Conservation (phyloP, 2,329 filamentous ascomycete species). For the Alternaria gaisen region DNA sequence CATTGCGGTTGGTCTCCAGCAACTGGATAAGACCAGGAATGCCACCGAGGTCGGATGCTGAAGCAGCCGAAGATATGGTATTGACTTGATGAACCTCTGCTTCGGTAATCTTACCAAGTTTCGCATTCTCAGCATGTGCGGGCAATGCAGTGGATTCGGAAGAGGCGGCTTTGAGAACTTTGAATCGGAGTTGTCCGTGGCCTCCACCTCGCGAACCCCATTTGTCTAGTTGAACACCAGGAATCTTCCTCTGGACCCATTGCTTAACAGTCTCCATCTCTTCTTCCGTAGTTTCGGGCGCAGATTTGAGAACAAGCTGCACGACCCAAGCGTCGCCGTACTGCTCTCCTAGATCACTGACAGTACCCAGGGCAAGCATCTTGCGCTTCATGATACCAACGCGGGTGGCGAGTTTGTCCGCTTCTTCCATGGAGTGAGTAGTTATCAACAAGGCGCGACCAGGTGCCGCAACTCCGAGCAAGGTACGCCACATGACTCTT, state of each 20-base stretch:
- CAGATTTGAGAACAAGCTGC: slow-evolving; percentile 78
- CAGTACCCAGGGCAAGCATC: slow-evolving; percentile 86
- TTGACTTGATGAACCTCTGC: slow-evolving; percentile 35
- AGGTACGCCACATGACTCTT: slow-evolving; percentile 89
- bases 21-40: slow-evolving; percentile 75
- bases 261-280: slow-evolving; percentile 72
- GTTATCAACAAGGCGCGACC: slow-evolving; percentile 87
- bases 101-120: slow-evolving; percentile 21
- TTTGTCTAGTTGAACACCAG: slow-evolving; percentile 66
- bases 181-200: slow-evolving; percentile 89
- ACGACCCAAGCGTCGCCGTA: slow-evolving; percentile 84
- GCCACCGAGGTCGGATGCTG: slow-evolving; percentile 48
- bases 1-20: slow-evolving; percentile 74
- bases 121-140: slow-evolving; percentile 1
- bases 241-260: slow-evolving; percentile 72
- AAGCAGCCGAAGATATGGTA: slow-evolving; percentile 17
- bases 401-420: slow-evolving; percentile 82
- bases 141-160: slow-evolving; percentile 40
- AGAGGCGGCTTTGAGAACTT: slow-evolving; percentile 65
- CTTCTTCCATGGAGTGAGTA: slow-evolving; percentile 95
- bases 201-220: slow-evolving; percentile 73
- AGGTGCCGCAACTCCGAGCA: slow-evolving; percentile 72
- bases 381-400: slow-evolving; percentile 85
- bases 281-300: slow-evolving; percentile 73
- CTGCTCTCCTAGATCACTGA: slow-evolving; percentile 73